Conservation (phyloP, 805 yeast genomes). For the Cyberlindnera euphorbiiphila region DNA sequence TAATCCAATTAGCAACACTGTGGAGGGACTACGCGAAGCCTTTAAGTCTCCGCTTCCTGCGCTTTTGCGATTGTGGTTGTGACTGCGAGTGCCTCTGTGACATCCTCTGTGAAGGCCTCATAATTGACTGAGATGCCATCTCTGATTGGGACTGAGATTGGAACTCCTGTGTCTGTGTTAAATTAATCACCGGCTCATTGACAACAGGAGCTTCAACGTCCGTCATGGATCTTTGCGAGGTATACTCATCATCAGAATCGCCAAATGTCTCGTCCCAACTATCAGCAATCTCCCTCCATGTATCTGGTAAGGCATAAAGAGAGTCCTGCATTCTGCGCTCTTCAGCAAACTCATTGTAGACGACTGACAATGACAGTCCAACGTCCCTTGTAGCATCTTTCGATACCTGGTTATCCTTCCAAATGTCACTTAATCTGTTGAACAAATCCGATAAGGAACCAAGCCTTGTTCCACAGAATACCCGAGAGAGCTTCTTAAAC, state of each 20-base stretch:
- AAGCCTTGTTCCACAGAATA: slow-evolving; percentile 4
- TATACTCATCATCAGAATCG: slow-evolving; percentile 12
- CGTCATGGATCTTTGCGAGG: slow-evolving; percentile 2
- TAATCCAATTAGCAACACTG: too few species aligned
- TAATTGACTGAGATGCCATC: slow-evolving; percentile 8
- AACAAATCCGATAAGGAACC: slow-evolving; percentile 6
- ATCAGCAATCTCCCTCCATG: slow-evolving; percentile 7
- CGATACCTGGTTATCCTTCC: slow-evolving; percentile 13
- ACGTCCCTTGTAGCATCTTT: slow-evolving; percentile 14
- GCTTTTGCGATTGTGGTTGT: slow-evolving; percentile 11
- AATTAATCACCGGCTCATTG: slow-evolving; percentile 15
- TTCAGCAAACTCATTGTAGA: slow-evolving; percentile 14
- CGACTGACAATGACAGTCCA: slow-evolving; percentile 12
- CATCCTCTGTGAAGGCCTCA: slow-evolving; percentile 6
- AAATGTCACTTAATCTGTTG: slow-evolving; percentile 4
- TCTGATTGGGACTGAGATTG: background rate
- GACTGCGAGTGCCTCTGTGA: slow-evolving; percentile 1
- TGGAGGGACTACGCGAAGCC: slow-evolving; percentile 20
- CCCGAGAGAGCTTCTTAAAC: background rate
- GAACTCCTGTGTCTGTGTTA: slow-evolving; percentile 23
- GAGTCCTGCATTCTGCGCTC: background rate
- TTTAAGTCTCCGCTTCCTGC: slow-evolving; percentile 16
- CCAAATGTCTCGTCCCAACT: slow-evolving; percentile 23
- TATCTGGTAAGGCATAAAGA: background rate
- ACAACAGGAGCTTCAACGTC: slow-evolving; percentile 3